Conservation (phyloP, 176 grass and related monocot genomes). For the Triticum timopheevii region DNA sequence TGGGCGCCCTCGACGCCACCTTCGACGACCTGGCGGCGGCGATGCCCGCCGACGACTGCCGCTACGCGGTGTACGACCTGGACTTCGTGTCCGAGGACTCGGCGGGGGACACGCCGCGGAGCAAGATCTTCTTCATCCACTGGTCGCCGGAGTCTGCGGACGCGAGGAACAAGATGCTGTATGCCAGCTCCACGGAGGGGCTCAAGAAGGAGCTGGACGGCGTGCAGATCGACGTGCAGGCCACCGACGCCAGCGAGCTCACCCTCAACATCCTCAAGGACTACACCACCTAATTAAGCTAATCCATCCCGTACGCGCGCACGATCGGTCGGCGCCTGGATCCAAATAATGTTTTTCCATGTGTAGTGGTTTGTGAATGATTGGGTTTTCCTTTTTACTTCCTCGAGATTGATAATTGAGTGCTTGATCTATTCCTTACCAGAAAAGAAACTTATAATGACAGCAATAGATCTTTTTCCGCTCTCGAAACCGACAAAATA, state of each 20-base stretch:
- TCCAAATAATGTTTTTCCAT: too few relatives aligned
- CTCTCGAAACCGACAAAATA: too few relatives aligned
- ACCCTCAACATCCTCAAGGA: conserved; percentile 42
- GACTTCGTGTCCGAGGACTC: conserved; percentile 48
- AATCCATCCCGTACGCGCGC: neutral
- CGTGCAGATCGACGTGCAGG: conserved; percentile 51
- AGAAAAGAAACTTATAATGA: too few relatives aligned
- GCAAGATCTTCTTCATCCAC: conserved; percentile 59
- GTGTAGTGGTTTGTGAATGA: too few relatives aligned
- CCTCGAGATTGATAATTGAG: too few relatives aligned
- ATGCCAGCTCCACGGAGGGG: conserved; percentile 51
- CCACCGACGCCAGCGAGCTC: conserved; percentile 54
- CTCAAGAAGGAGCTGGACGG: conserved; percentile 66
- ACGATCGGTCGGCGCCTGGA: too few relatives aligned
- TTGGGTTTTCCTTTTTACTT: too few relatives aligned
- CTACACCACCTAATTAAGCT: neutral
- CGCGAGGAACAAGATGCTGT: conserved; percentile 59
- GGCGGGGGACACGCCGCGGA: conserved; percentile 15
- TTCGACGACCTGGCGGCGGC: conserved; percentile 46
- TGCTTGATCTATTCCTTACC: too few relatives aligned
- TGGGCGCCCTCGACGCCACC: conserved; percentile 19
- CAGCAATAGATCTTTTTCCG: too few relatives aligned
- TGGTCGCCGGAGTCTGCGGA: conserved; percentile 52
- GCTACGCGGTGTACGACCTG: conserved; percentile 64
- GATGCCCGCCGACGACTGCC: conserved; percentile 58